Base-by-base conservation (phyloP, 2,329 filamentous ascomycete genomes). In the Penicillium janthinellum region DNA sequence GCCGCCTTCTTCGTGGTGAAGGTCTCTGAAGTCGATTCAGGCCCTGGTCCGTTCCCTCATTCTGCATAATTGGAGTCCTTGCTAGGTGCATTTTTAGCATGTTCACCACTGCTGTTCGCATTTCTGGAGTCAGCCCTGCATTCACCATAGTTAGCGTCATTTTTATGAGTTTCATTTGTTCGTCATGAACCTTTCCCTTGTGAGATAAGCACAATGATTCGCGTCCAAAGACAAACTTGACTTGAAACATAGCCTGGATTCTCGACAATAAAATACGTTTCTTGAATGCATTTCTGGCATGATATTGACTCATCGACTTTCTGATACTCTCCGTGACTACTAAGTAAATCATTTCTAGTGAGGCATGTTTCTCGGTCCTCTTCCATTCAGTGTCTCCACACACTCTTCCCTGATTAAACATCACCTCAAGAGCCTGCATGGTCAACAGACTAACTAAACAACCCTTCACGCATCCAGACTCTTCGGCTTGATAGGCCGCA, bases 1-100 rank as follows among this genome's bases (percentile, higher is more conserved):
- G 72, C 59, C 70, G 74, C 10, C 63, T 82, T 39, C 71, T 82
- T 22, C 67, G 66, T 7, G 74, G 71, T 4, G 71, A 78, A 62
- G 74, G 74, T 34, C 58, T 76, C 20, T 77, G 58, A 73, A 50
- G 7, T 31, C 14, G n/a, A 20, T 5, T 28, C 38, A 37, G 14
- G 5, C 20, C 22, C 11, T 25, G 12, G 8, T 55, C 37, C 25
- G 17, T 60, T 54, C 49, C 25, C 35, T 51, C 28, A 51, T 22
- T 38, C 42, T 56, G 61, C 63, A 68, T 64, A 47, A 49, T 34
- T 34, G 50, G 61, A 62, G 57, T 64, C 57, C 47, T 52, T n/a
- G 6, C n/a, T 12, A 17, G 37, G 48, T n/a, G 39, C 49, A 57
- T 64, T 61, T 53, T 54, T 56, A 60, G 35, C 54, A 45, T 64